These are phyloP conservation scores for Dioscorea alata DNA, from an alignment of 106 monocot species.

Conservation along the genomic window DNA sequence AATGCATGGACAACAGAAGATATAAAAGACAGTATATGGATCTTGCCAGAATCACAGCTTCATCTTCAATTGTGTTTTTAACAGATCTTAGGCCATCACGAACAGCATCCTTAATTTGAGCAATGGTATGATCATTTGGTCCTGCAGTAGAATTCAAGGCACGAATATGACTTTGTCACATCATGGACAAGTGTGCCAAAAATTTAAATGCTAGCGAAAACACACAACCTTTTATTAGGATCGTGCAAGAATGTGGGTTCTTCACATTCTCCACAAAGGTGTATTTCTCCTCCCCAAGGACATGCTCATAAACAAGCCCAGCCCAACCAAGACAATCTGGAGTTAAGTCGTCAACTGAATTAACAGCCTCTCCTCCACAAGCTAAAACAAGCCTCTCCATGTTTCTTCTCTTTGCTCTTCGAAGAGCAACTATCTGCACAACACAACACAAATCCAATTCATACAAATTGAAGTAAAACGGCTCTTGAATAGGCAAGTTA, in stretches of 20 bases:
- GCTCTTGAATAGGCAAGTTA: too few species aligned
- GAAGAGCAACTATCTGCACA: conserved; percentile 76
- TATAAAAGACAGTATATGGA: not conserved
- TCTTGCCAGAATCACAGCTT: conserved; percentile 81
- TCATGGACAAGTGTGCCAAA: too few species aligned
- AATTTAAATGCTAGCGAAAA: too few species aligned
- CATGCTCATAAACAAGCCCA: conserved; percentile 95
- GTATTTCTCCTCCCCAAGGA: conserved; percentile 95
- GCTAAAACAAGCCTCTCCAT: conserved; percentile 95
- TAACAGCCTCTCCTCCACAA: conserved; percentile 94
- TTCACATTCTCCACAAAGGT: conserved; percentile 97
- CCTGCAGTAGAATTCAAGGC: conserved; percentile 29
- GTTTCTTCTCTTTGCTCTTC: conserved; percentile 97
- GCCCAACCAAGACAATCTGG: conserved; percentile 89
- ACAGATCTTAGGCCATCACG: conserved; percentile 97
- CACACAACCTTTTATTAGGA: conserved; percentile 83
- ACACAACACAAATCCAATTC: not conserved
- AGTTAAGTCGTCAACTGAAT: conserved; percentile 88
- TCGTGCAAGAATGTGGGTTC: conserved; percentile 90
- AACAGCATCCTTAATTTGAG: conserved; percentile 98
- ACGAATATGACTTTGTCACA: too few species aligned
- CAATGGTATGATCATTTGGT: conserved; percentile 98
- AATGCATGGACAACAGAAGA: too few species aligned
- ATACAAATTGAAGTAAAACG: not conserved
- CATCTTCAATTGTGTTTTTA: conserved; percentile 96